Percentiles rank a stretch among this genome's conserved stretches.
Evolutionary conservation across 495 filamentous ascomycete species (phyloP).

Genomic region (Astrothelium macrocarpum): DNA sequence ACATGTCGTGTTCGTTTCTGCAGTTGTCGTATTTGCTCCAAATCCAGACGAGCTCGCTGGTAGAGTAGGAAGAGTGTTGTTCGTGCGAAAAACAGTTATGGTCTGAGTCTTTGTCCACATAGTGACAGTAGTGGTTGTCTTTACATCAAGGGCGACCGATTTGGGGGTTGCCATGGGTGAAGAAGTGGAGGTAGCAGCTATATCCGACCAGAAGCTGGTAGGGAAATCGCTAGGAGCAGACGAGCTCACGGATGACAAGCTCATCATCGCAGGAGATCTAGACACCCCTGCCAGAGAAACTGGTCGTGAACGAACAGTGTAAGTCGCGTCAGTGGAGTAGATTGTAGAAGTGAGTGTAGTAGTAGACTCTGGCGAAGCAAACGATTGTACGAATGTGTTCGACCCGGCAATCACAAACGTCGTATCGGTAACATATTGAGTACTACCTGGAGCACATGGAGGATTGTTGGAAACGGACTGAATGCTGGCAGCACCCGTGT

Average conservation of each 20-base stretch:
- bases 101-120: background rate
- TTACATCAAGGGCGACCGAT: background rate
- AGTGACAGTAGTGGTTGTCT: background rate
- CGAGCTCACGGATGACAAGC: background rate
- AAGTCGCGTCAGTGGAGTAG: background rate
- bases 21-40: background rate
- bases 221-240: background rate
- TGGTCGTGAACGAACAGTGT: background rate
- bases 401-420: background rate
- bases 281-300: background rate
- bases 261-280: background rate
- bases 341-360: background rate
- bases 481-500: background rate
- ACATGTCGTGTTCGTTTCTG: background rate
- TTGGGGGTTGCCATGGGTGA: background rate
- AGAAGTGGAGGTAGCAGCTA: background rate
- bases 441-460: background rate
- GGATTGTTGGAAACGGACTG: background rate
- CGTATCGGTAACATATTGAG: background rate
- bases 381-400: background rate
- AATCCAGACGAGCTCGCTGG: background rate
- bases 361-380: background rate
- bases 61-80: background rate
- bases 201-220: background rate
- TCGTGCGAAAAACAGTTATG: background rate